Conservation (phyloP, 2,329 filamentous ascomycete species). For the Penicillium sp. region DNA sequence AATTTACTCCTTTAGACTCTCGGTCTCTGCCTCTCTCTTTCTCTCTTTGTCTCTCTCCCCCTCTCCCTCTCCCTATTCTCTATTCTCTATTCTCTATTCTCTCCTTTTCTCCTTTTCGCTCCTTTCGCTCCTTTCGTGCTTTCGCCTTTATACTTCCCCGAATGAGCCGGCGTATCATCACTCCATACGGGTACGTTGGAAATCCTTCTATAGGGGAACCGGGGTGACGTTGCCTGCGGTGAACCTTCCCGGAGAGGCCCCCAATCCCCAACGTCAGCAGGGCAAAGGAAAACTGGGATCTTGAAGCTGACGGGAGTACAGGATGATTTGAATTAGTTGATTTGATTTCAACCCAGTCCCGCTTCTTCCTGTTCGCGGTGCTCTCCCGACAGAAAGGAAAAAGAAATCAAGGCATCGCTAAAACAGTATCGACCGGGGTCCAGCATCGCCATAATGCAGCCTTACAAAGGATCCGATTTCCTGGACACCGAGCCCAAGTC, state of each 20-base stretch:
- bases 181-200: conserved; percentile 15
- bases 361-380: conserved; percentile 7
- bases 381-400: conserved; percentile 2
- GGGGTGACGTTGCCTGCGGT: conserved; percentile 7
- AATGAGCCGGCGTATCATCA: neutral
- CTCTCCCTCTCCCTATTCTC: neutral
- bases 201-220: conserved; percentile 2
- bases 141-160: neutral
- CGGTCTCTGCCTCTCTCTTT: neutral
- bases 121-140: neutral
- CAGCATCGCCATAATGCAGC: conserved; percentile 25
- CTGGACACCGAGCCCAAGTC: conserved; percentile 28
- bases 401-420: conserved; percentile 1
- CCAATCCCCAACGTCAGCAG: neutral
- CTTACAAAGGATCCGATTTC: conserved; percentile 29
- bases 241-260: neutral
- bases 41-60: too few species aligned
- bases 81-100: too few species aligned
- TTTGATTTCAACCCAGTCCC: conserved; percentile 19
- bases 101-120: neutral
- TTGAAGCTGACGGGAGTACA: conserved; percentile 14
- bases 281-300: neutral
- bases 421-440: conserved; percentile 6
- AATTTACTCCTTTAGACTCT: conserved; percentile 1
- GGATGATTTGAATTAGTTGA: conserved; percentile 23